Percentiles rank a stretch among this genome's conserved stretches.
Evolutionary conservation across 352 stramenopile species (phyloP).

Genomic region (Globisporangium mamillatum): DNA sequence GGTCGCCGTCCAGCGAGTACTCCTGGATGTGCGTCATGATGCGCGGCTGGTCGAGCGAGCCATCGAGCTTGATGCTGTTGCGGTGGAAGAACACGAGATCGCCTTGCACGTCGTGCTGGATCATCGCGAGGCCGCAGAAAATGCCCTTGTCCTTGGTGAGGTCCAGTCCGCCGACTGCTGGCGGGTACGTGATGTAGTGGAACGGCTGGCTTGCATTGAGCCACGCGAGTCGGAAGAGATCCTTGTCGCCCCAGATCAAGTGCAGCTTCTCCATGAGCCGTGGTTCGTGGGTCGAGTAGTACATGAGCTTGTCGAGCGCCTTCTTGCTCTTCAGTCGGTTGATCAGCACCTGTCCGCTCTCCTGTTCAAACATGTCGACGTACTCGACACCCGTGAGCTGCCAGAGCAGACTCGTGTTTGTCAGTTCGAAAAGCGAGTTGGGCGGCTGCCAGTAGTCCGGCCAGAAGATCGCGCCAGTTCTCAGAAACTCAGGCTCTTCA

Average conservation of each 20-base stretch:
- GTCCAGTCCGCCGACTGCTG: conserved; percentile 71
- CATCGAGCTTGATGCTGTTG: conserved; percentile 83
- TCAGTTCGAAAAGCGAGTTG: conserved; percentile 82
- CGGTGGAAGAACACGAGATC: conserved; percentile 86
- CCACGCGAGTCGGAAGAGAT: conserved; percentile 83
- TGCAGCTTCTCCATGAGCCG: conserved; percentile 68
- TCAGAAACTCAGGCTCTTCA: conserved; percentile 68
- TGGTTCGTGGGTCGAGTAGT: conserved; percentile 75
- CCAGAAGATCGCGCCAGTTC: conserved; percentile 83
- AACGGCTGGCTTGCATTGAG: conserved; percentile 74
- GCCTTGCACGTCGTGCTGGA: conserved; percentile 83
- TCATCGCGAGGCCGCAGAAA: conserved; percentile 83
- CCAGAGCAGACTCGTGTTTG: conserved; percentile 71
- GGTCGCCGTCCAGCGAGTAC: conserved; percentile 66
- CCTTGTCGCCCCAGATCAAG: conserved; percentile 86
- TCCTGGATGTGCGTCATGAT: conserved; percentile 85
- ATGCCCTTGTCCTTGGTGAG: conserved; percentile 62
- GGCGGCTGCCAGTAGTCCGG: conserved; percentile 80
- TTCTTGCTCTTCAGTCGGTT: conserved; percentile 70
- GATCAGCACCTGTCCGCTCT: conserved; percentile 85
- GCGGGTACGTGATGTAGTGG: conserved; percentile 72
- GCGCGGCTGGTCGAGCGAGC: conserved; percentile 55
- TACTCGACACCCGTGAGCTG: conserved; percentile 69
- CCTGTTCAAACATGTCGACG: conserved; percentile 84
- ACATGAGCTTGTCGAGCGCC: conserved; percentile 85